Evolutionary conservation across 768 basidiomycete species (phyloP).

Genomic region (Collybia sordida): DNA sequence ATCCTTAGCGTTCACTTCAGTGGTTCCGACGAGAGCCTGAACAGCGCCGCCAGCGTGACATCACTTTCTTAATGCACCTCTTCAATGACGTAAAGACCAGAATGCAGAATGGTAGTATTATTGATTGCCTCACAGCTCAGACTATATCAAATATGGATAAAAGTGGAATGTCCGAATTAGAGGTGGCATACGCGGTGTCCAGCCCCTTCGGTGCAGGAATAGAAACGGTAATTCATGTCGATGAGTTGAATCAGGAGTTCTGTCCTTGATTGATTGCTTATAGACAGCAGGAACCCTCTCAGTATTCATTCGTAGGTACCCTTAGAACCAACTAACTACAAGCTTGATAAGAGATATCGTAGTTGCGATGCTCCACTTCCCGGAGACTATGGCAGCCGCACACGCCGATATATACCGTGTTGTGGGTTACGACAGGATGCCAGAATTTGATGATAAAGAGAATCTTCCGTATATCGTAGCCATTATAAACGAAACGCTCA

Average conservation of each 20-base stretch:
- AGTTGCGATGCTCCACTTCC: constrained; percentile 41
- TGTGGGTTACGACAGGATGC: constrained; percentile 36
- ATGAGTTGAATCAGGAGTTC: no score
- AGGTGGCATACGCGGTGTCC: constrained; percentile 43
- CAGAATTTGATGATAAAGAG: constrained; percentile 33
- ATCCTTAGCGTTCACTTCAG: constrained; percentile 31
- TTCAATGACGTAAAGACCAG: constrained; percentile 41
- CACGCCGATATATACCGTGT: constrained; percentile 38
- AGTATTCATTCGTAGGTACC: constrained; percentile 10
- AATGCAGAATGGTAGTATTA: constrained; percentile 36
- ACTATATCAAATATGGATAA: constrained; percentile 33
- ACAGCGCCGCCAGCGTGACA: constrained; percentile 33
- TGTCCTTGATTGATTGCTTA: no score
- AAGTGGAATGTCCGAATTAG: constrained; percentile 38
- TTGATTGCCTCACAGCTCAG: constrained; percentile 39
- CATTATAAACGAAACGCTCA: constrained; percentile 37
- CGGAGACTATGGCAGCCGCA: constrained; percentile 35
- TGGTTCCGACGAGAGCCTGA: constrained; percentile 46
- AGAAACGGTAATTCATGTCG: constrained; percentile 33
- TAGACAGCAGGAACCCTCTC: constrained; percentile 29
- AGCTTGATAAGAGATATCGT: background rate
- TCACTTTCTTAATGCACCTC: constrained; percentile 36
- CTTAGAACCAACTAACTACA: background rate
- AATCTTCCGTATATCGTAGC: constrained; percentile 36
- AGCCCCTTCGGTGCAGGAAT: constrained; percentile 48